Base-by-base conservation (phyloP, 1,139 yeast genomes). In the Lodderomyces margitis region DNA sequence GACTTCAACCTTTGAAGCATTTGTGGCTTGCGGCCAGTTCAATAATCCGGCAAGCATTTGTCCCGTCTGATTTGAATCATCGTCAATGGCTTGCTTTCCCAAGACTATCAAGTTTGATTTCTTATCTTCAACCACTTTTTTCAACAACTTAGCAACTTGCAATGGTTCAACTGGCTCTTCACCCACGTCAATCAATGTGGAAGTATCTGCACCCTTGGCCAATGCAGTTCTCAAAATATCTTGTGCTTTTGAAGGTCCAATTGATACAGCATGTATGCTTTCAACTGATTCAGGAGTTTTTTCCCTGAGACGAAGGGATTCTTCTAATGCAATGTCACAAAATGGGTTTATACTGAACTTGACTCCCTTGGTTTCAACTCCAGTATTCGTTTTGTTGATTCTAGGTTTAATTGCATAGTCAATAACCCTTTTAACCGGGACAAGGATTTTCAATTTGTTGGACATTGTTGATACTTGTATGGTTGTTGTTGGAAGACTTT, bases 21-120 rank as follows among this genome's bases (percentile, higher is more conserved):
- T 87, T 36, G 97, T 91, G 28, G 97, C 98, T 66, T 92, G 98
- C 14, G 98, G 95, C 98, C 98, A 92, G 57, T 83, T 80, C 64
- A 92, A 76, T 50, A 92, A 70, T 6, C 97, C 98, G 2, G 97
- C 98, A 45, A 92, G 77, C 81, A 92, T 87, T 66, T 91, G 98
- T 20, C 98, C 98, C n/a, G 97, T 91, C 64, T 91, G 96, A 64
- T 87, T 88, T 38, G 87, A 75, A 59, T 92, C 98, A 55, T 89
- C 95, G 63, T 92, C 98, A 55, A 92, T 91, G 31, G 98, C 91
- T 66, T 92, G 98, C 61, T 92, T 92, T 34, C 98, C 98, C 59
- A 92, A 75, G 36, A 92, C 78, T 35, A 92, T 83, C 58, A 92
- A 67, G 65, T 92, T 89, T 31, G 87, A 76, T 17, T 78, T 68